Evolutionary conservation across 2,329 filamentous ascomycete genomes (phyloP).

Genomic region (Graphilbum fragrans): DNA sequence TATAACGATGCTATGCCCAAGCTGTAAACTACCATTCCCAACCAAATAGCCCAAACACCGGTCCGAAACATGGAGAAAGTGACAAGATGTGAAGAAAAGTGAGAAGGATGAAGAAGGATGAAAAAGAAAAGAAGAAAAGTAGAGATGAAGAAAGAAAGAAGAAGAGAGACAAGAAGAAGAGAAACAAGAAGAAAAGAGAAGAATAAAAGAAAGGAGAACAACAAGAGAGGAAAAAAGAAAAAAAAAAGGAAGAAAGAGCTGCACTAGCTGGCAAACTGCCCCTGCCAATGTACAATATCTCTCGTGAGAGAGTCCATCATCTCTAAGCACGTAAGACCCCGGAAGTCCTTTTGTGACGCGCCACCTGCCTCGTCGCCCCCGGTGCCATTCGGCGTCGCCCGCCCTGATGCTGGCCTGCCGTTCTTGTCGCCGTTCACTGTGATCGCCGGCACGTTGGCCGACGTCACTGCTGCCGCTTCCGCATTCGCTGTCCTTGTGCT

Average conservation of each 20-base stretch:
- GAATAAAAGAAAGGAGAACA: not conserved
- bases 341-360: slow-evolving; percentile 46
- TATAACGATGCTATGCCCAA: too few relatives aligned
- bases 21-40: not conserved
- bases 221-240: not conserved
- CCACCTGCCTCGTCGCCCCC: slow-evolving; percentile 13
- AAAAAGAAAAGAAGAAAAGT: not conserved
- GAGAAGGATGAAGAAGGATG: too few relatives aligned
- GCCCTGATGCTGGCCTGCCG: not conserved
- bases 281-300: slow-evolving; percentile 76
- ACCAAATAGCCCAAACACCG: not conserved
- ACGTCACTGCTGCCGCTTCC: not conserved
- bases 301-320: slow-evolving; percentile 85
- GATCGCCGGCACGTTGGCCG: not conserved
- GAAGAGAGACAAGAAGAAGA: not conserved
- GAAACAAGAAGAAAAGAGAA: not conserved
- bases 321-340: slow-evolving; percentile 63
- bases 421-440: not conserved
- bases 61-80: too few relatives aligned
- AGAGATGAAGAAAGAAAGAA: not conserved
- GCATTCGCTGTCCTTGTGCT: not conserved
- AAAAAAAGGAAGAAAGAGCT: not conserved
- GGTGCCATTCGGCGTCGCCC: not conserved
- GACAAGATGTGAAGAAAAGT: not conserved
- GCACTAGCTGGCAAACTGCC: slow-evolving; percentile 39